Evolutionary conservation across 768 basidiomycete genomes (phyloP), one percentile per base, ranked within the genome.

Genomic region (Cyclocybe cylindracea): DNA sequence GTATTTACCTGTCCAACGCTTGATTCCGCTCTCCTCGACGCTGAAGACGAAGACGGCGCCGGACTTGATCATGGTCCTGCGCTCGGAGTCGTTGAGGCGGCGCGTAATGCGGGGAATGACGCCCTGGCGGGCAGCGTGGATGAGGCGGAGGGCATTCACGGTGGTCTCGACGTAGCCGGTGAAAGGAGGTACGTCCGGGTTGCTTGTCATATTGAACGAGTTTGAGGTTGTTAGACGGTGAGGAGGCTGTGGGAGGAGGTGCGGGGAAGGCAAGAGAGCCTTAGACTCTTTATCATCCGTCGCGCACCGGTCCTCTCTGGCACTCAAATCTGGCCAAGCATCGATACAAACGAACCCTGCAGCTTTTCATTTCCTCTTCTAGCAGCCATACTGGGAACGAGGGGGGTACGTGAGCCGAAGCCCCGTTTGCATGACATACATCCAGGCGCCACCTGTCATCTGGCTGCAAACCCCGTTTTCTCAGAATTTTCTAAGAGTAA

Each of bases 11-110:
- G 91, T 94, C 87, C 91, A 91, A 11, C 91, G 78, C 66, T 89
- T 91, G 69, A 94, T 93, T 10, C 88, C 88, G 63, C 89, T 90
- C 65, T 91, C 89, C 60, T 90, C 86, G 62, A 92, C 91, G 64
- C 89, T 89, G 71, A 92, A 94, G 44, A 94, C 85, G 65, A 92
- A 94, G 11, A 93, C 84, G 43, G 91, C 88, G 8, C 81, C 81
- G 34, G 78, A 77, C 63, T 78, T 79, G 66, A 83, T 81, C 81
- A 83, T 88, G 44, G 66, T 78, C 64, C 72, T 71, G 32, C 86
- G 80, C 62, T 94, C 90, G n/a, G 84, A 75, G 62, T 93, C 90
- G 63, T 91, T 90, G 62, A 93, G 77, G 24, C 91, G 80, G 34
- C 91, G 80, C n/a, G 88, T 90, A 52, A 93, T 88, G 36, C 89